Evolutionary conservation across 73 alveolate species (phyloP), one percentile per base, ranked within the genome.

Genomic region (Paramecium octaurelia): DNA sequence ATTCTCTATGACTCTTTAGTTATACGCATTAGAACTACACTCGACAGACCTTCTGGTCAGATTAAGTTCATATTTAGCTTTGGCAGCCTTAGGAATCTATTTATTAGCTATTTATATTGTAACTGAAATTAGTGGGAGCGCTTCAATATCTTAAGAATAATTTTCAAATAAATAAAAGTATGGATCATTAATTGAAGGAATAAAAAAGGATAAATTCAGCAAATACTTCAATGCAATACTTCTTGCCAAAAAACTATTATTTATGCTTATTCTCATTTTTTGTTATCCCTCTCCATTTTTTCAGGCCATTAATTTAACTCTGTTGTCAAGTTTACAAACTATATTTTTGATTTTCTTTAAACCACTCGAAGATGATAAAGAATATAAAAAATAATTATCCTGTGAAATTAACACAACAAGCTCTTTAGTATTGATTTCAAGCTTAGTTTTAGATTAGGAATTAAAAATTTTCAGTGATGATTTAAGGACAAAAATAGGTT

Each of bases 171-270:
- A 24, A 68, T 1, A 11, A 2, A 68, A 68, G 46, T 68, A 68
- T 75, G 88, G 88, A 75, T 36, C 88, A 75, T 29, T 36, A 75
- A n/a, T 16, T 36, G 88, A 75, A 75, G 88, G 88, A 34, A 40
- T 75, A 12, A 29, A 8, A 18, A 21, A 21, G 14, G 59, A 34
- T 34, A 10, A 36, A 1, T 75, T n/a, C 6, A 35, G 69, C 29
- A 75, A 75, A 20, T 75, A 75, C 24, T 75, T 31, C 5, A 75
- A 29, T 40, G 38, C 60, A 0, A 31, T 75, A 11, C 6, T 29
- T 36, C 35, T 75, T 31, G 24, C 29, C 2, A 75, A 75, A 20
- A 75, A 75, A 36, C 48, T 75, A 6, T 75, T 75, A 75, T 75
- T 75, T 75, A 75, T 75, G 88, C 40, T 21, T 3, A 14, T 24